Evolutionary conservation across 768 basidiomycete species (phyloP).

Genomic region (Rhizopogon vesiculosus): DNA sequence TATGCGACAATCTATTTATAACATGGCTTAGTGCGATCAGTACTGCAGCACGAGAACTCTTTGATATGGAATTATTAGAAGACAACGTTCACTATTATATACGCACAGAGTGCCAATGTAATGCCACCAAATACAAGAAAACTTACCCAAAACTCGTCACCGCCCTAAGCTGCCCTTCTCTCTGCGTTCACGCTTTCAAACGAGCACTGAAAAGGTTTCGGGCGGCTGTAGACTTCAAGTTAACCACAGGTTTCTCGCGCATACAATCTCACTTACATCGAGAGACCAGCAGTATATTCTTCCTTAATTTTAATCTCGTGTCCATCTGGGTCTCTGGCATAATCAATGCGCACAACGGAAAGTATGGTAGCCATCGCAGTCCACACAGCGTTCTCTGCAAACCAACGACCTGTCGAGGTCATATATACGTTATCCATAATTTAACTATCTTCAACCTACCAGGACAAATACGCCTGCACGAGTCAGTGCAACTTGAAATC

Average conservation of each 20-base stretch:
- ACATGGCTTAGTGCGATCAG: too few relatives aligned
- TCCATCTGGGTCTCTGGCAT: neutral
- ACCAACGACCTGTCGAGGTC: neutral
- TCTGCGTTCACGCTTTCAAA: neutral
- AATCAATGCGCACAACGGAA: neutral
- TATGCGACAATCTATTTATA: neutral
- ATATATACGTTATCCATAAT: too few relatives aligned
- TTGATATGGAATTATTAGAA: too few relatives aligned
- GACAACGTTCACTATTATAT: too few relatives aligned
- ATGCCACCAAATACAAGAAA: too few relatives aligned
- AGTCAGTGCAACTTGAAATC: too few relatives aligned
- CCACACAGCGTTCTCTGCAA: neutral
- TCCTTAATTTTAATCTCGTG: neutral
- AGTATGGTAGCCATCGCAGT: neutral
- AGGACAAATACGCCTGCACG: too few relatives aligned
- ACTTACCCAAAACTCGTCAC: too few relatives aligned
- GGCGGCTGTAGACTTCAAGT: neutral
- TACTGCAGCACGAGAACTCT: too few relatives aligned
- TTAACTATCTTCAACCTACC: too few relatives aligned
- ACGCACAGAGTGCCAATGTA: too few relatives aligned
- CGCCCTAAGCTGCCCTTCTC: neutral
- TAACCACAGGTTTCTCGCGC: neutral
- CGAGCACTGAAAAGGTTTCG: neutral
- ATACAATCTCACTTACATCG: neutral
- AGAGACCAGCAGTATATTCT: neutral